Base-by-base conservation (phyloP, 257 asterid genomes). In the Asclepias syriaca region DNA sequence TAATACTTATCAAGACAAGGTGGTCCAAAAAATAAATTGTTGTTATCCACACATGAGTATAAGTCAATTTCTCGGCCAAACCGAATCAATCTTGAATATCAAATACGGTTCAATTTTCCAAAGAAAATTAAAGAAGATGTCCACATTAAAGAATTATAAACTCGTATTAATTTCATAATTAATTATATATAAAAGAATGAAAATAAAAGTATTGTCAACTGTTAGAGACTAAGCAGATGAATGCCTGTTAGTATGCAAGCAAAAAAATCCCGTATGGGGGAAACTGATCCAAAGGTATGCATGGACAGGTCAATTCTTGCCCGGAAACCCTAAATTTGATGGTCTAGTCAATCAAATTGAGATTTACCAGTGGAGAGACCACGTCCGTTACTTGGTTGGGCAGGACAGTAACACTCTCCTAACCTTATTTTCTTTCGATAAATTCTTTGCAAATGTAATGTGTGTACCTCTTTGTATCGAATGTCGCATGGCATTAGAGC, bases 231-330 rank as follows among this genome's bases (percentile, higher is more conserved):
- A n/a, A 16, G 12, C 8, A 19, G 22, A 19, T 54, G n/a, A 22
- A 54, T 54, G 58, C 58, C 10, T 54, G 58, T 54, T 54, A 54
- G n/a, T 54, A 19, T 19, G 24, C 58, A 54, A 18, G 58, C 8
- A 54, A 54, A 54, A 54, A 54, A 54, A 0, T 54, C 19, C 58
- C 58, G 21, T 32, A 34, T 61, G 48, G 24, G 15, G 67, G 6
- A 27, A 61, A 34, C 2, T 0, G 2, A 1, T 34, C 8, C 24
- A 54, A 54, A 7, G 15, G 9, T 21, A 3, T 56, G 61, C 61
- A 21, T 21, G 15, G 27, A 50, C 40, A 37, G 29, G 83, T 75
- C 79, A 66, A 65, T 75, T 79, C 83, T 71, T 75, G 77, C 68
- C 69, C 71, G 39, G n/a, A n/a, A n/a, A n/a, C 15, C 49, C 68